phyloP scores from a whole-genome alignment of 805 yeast genomes.

The Metschnikowia henanensis region DNA sequence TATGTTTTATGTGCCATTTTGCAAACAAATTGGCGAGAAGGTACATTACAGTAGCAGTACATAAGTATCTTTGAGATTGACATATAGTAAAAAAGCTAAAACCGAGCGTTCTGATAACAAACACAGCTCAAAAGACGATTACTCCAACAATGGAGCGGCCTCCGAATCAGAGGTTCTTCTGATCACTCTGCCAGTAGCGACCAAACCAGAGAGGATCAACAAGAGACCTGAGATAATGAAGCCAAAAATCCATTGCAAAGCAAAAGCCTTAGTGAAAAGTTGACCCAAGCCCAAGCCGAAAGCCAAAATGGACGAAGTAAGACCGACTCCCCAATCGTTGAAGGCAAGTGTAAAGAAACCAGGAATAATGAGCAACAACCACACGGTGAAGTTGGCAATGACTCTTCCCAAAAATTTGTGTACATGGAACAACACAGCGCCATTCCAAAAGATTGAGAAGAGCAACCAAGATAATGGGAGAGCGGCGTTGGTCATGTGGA shows the following conservation, averaged over 20 bases:
- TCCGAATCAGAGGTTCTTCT: constrained; percentile 15
- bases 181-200: constrained; percentile 37
- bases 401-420: constrained; percentile 60
- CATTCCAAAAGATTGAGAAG: constrained; percentile 81
- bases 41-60: too few species aligned
- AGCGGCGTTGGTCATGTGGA: constrained; percentile 68
- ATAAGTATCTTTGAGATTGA: not conserved
- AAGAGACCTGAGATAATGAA: constrained; percentile 60
- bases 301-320: constrained; percentile 54
- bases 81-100: too few species aligned
- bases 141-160: constrained; percentile 22
- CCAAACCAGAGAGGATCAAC: constrained; percentile 49
- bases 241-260: constrained; percentile 87
- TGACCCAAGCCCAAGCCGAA: constrained; percentile 74
- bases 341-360: constrained; percentile 52
- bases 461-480: constrained; percentile 75
- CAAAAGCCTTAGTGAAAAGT: constrained; percentile 63
- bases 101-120: too few species aligned
- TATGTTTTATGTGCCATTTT: too few species aligned
- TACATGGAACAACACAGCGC: constrained; percentile 72
- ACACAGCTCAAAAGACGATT: not conserved
- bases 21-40: not conserved
- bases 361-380: constrained; percentile 76
- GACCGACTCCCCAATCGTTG: constrained; percentile 72
- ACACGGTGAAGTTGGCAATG: constrained; percentile 69